Conservation (phyloP, 2,329 filamentous ascomycete genomes). For the Colletotrichum sp. region DNA sequence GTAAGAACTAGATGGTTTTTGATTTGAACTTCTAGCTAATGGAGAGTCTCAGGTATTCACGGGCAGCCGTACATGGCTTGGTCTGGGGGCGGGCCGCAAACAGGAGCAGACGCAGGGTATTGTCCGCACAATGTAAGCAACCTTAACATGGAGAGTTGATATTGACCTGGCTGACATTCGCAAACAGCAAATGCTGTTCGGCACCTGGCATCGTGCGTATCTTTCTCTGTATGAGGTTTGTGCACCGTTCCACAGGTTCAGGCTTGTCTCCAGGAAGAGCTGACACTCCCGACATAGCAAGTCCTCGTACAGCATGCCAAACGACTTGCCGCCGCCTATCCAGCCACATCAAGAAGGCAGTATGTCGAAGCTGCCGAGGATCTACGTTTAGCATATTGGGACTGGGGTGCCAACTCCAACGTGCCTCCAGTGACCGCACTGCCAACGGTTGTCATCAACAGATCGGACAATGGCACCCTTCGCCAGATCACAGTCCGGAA, state of each 20-base stretch:
- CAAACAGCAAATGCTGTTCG: slow-evolving; percentile 36
- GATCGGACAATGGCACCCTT: slow-evolving; percentile 38
- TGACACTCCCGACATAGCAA: slow-evolving; percentile 24
- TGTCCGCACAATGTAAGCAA: slow-evolving; percentile 22
- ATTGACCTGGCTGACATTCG: slow-evolving; percentile 41
- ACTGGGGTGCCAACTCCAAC: slow-evolving; percentile 51
- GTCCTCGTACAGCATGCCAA: slow-evolving; percentile 28
- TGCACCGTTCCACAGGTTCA: slow-evolving; percentile 22
- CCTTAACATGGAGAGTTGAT: not conserved
- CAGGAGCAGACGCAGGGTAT: slow-evolving; percentile 12
- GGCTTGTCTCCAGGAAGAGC: not conserved
- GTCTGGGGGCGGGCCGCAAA: slow-evolving; percentile 30
- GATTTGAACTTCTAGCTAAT: not conserved
- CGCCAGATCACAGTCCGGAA: slow-evolving; percentile 46
- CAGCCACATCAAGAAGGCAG: not conserved
- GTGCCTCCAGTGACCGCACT: slow-evolving; percentile 47
- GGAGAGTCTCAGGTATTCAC: slow-evolving; percentile 57
- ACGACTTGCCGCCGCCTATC: slow-evolving; percentile 23
- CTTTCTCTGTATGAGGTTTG: slow-evolving; percentile 31
- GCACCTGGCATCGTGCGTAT: slow-evolving; percentile 25
- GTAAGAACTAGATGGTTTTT: slow-evolving; percentile 38
- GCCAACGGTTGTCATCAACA: slow-evolving; percentile 42
- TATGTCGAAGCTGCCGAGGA: slow-evolving; percentile 51
- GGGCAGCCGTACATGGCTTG: slow-evolving; percentile 64
- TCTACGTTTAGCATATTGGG: slow-evolving; percentile 59